Base-by-base conservation (phyloP, 805 yeast genomes). In the Schwanniomyces occidentalis region DNA sequence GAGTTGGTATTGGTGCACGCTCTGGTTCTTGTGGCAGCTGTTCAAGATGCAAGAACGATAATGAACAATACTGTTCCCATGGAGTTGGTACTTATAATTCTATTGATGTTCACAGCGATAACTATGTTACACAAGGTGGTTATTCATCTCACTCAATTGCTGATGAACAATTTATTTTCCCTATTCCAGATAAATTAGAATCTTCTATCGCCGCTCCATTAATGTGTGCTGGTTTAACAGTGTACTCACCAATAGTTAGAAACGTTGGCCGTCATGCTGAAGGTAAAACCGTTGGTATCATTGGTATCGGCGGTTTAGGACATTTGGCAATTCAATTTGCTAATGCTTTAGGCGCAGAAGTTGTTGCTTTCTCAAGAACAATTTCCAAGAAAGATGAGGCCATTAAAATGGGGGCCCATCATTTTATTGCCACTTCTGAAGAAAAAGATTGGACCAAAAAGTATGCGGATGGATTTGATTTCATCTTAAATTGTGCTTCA, bases 1-100 rank as follows among this genome's bases (percentile, higher is more conserved):
- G 87, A 45, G 93, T 84, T 17, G 95, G 91, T 35, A 73, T 84
- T 32, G 95, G 95, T 48, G 91, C 93, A 16, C 80, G 76, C 51
- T 66, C 72, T 16, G 65, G 62, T 38, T 65, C 84, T 24, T 85
- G 95, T 64, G 58, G 69, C 36, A 62, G 73, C 10, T 86, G 95
- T 63, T 51, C 66, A 30, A 68, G 78, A 51, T 86, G 78, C 48
- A 25, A 45, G n/a, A 20, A 37, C 19, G 52, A 54, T 32, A 54
- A 59, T 41, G 69, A 69, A 40, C 61, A 59, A 27, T 76, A 75
- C 65, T 85, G 95, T 63, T 41, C 45, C 9, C 52, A 67, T 9
- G 58, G 64, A 32, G 71, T 69, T 21, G 52, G 54, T 33, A 83
- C 91, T 15, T 84, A 82, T 60, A 64, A 69, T 42, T 42, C 64